Percentiles rank a stretch among this genome's conserved stretches.
These are phyloP conservation scores for Parietichytrium sp. DNA, from an alignment of 108 stramenopile species.

Conservation along the genomic window DNA sequence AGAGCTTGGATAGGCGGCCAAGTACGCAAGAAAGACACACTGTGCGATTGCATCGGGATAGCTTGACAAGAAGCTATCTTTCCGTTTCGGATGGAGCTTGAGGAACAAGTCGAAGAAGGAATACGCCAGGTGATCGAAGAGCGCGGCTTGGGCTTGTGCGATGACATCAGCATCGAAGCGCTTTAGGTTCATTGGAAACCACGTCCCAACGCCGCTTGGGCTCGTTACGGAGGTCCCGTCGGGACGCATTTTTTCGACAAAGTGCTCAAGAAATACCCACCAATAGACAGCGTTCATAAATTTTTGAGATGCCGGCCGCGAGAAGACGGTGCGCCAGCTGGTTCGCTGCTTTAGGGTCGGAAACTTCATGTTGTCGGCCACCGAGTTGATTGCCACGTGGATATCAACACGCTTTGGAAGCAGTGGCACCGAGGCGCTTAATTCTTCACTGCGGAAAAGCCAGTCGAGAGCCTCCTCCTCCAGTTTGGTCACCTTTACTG, in stretches of 20 bases:
- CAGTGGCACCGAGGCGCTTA: neutral
- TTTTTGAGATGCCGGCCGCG: neutral
- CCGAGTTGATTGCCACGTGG: neutral
- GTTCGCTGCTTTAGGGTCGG: neutral
- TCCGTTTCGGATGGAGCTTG: neutral
- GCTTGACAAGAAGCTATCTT: neutral
- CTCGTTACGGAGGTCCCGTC: neutral
- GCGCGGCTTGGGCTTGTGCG: neutral
- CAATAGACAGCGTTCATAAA: neutral
- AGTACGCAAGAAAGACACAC: neutral
- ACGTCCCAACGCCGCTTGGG: neutral
- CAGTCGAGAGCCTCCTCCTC: conserved; percentile 12
- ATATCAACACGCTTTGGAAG: neutral
- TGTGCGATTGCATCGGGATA: conserved; percentile 1
- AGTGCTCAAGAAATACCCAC: neutral
- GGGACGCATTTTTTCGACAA: neutral
- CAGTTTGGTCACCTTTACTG: neutral
- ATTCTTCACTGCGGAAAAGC: neutral
- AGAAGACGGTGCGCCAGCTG: neutral
- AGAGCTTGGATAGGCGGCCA: neutral
- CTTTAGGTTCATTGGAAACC: no score
- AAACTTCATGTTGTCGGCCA: conserved; percentile 21
- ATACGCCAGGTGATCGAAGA: neutral
- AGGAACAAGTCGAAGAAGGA: neutral
- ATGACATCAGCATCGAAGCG: no score